Conservation (phyloP, 495 filamentous ascomycete genomes). For the Oidiodendron maius region DNA sequence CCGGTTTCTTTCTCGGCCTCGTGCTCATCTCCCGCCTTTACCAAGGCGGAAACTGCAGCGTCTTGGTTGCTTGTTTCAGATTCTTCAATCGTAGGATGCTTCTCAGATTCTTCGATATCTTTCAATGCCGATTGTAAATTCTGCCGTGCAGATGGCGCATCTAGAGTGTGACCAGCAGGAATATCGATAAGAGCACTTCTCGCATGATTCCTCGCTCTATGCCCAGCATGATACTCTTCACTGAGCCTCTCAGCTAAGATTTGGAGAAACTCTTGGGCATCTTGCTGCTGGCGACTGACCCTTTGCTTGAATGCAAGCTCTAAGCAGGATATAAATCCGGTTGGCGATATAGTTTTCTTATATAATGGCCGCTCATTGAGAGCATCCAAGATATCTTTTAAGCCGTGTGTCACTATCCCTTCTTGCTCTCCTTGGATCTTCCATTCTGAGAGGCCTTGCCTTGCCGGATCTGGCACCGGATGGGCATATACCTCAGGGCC, state of each 20-base stretch:
- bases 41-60: not conserved
- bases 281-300: constrained; percentile 91
- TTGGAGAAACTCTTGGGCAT: constrained; percentile 98
- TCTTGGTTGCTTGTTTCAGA: not conserved
- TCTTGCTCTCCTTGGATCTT: constrained; percentile 70
- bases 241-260: constrained; percentile 85
- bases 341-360: constrained; percentile 87
- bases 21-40: constrained; percentile 21
- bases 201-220: constrained; percentile 52
- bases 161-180: constrained; percentile 1
- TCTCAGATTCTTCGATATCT: constrained; percentile 14
- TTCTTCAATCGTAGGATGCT: constrained; percentile 19
- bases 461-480: constrained; percentile 39
- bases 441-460: constrained; percentile 49
- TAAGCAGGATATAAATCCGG: constrained; percentile 68
- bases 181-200: not conserved
- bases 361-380: constrained; percentile 92
- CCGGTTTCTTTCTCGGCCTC: not conserved
- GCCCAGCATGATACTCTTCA: constrained; percentile 87
- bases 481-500: constrained; percentile 64
- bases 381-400: constrained; percentile 89
- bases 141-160: constrained; percentile 14
- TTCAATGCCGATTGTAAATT: constrained; percentile 13
- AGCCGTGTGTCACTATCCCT: constrained; percentile 75
- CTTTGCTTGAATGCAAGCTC: constrained; percentile 83